Conservation (phyloP, 1,284 basidiomycete genomes). For the Ceratobasidium theobromae region DNA sequence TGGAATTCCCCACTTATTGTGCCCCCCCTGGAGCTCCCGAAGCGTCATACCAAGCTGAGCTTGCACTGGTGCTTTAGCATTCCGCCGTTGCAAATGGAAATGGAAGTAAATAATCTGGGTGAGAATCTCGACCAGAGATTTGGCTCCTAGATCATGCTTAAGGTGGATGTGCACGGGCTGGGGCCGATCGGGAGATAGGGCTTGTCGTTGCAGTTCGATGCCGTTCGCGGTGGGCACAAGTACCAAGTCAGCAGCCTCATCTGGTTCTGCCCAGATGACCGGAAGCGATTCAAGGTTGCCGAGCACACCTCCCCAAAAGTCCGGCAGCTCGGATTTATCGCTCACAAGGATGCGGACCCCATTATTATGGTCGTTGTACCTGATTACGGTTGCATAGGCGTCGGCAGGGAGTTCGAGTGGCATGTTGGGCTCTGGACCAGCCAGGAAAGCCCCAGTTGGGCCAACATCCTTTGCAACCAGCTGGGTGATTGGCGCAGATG, state of each 20-base stretch:
- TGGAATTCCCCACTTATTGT: background rate
- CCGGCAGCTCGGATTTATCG: background rate
- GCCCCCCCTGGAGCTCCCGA: background rate
- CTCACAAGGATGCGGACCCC: conserved; percentile 2
- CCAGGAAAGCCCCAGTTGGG: background rate
- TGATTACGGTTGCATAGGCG: conserved; percentile 21
- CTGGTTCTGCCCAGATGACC: background rate
- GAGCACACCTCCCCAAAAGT: conserved; percentile 3
- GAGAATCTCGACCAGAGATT: background rate
- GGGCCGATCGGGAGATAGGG: background rate
- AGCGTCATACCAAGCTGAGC: conserved; percentile 4
- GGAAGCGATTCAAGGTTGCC: background rate
- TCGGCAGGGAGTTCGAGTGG: background rate
- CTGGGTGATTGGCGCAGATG: background rate
- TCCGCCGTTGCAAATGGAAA: conserved; percentile 12
- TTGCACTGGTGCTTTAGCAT: background rate
- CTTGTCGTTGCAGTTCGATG: background rate
- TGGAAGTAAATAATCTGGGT: conserved; percentile 15
- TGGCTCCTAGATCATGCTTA: background rate
- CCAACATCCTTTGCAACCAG: conserved; percentile 7
- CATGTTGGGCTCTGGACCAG: background rate
- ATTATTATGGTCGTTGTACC: background rate
- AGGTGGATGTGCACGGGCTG: background rate
- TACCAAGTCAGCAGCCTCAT: background rate
- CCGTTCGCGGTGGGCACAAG: background rate